Evolutionary conservation across 2,329 filamentous ascomycete genomes (phyloP), one percentile per base, ranked within the genome.

Genomic region (Curvularia sp.): DNA sequence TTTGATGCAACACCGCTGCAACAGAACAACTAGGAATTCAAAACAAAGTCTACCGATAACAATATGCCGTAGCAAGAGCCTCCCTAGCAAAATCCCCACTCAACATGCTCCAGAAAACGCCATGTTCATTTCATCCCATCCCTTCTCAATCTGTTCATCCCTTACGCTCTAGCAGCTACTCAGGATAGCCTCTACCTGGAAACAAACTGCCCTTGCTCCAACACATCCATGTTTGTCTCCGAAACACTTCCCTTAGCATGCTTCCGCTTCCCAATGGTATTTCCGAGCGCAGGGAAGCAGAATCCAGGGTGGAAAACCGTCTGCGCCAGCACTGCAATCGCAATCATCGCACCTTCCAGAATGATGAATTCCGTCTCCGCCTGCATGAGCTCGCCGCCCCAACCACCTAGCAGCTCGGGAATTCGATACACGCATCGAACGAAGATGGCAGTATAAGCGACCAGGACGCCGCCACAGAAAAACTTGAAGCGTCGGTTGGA

Each of bases 281-380:
- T 57, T 3, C 53, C 63, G 21, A 70, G 51, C 7, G 63, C 61
- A 13, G 70, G 68, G 53, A 73, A 72, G 50, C 63, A 72, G 42
- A 62, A 60, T 4, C 71, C 71, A 0, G 82, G 82, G 63, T 84
- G 82, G 30, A 82, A 76, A 0, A 73, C 61, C 1, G 80, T 84
- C 63, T 83, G 65, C 3, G 70, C 71, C 15, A 79, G 53, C 15
- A 75, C 73, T 0, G 82, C 79, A 32, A 82, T 67, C 1, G 71
- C 71, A 53, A 85, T 81, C 80, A 84, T 83, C 6, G 77, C 75
- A 3, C 82, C 81, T 57, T 84, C 82, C 4, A 84, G 67, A 7
- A 79, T 71, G 69, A 84, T 80, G 60, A 84, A 82, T n/a, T 77
- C 73, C 4, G 68, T 55, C 62, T 84, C 76, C 28, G 80, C 66